Evolutionary conservation across 2,329 filamentous ascomycete genomes (phyloP).

Genomic region (Sporothrix pseudoabietina): DNA sequence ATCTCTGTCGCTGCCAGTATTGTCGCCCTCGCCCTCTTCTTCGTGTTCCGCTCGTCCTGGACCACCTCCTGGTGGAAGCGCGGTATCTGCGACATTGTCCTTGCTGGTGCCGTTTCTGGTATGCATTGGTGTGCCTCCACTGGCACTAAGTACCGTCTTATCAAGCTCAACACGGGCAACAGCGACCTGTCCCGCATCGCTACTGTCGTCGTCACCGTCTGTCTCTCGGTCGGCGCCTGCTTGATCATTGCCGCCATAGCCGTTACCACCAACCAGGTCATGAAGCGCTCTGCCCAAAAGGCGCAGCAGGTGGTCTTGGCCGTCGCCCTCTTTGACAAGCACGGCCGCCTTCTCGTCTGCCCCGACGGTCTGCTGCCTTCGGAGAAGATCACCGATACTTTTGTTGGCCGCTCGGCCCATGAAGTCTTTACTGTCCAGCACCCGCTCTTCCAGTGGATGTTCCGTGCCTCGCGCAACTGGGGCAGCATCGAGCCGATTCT

Average conservation of each 20-base stretch:
- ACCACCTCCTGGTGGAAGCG: conserved; percentile 78
- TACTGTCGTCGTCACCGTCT: conserved; percentile 73
- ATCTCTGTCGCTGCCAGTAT: conserved; percentile 75
- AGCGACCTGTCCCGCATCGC: conserved; percentile 58
- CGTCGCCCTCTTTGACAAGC: conserved; percentile 67
- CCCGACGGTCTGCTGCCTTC: conserved; percentile 69
- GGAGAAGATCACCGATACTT: conserved; percentile 77
- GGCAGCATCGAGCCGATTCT: conserved; percentile 66
- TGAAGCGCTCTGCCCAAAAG: conserved; percentile 57
- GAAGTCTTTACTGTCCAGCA: conserved; percentile 77
- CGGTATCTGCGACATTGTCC: conserved; percentile 63
- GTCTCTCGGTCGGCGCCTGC: conserved; percentile 66
- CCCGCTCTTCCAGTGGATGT: conserved; percentile 85
- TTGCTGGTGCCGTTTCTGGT: conserved; percentile 75
- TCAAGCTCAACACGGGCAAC: conserved; percentile 47
- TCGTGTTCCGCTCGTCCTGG: conserved; percentile 74
- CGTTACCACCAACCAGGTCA: conserved; percentile 56
- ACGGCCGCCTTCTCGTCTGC: conserved; percentile 68
- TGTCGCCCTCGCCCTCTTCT: conserved; percentile 72
- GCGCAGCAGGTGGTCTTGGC: conserved; percentile 63
- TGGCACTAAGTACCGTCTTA: conserved; percentile 68
- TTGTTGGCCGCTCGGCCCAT: conserved; percentile 62
- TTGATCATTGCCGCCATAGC: conserved; percentile 59
- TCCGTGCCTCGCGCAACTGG: conserved; percentile 80
- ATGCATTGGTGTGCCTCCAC: conserved; percentile 85